Percentiles rank a stretch among this genome's conserved stretches.
phyloP scores from a whole-genome alignment of 2,329 filamentous ascomycete species.

The Remersonia thermophila region DNA sequence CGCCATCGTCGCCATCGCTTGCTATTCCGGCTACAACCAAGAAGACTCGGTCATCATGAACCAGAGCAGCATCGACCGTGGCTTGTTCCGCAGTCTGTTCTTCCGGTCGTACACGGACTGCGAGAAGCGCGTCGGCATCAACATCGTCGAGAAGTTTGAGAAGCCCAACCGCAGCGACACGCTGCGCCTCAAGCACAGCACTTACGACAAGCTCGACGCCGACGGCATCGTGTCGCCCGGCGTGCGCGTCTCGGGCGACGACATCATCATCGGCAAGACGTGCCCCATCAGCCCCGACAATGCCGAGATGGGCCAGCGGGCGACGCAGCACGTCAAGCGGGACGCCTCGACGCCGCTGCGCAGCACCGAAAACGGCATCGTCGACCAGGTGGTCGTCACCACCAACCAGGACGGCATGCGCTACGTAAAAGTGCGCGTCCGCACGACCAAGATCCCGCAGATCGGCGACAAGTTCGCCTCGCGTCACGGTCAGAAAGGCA shows the following conservation, averaged over 20 bases:
- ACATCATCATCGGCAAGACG: constrained; percentile 98
- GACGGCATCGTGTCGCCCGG: constrained; percentile 92
- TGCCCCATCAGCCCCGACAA: constrained; percentile 86
- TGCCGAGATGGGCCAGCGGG: constrained; percentile 86
- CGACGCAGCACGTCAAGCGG: constrained; percentile 78
- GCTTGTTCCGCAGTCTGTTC: constrained; percentile 93
- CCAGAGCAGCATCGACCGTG: constrained; percentile 95
- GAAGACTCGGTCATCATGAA: constrained; percentile 99
- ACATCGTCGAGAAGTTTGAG: constrained; percentile 86
- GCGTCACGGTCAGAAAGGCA: constrained; percentile 97
- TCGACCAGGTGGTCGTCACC: constrained; percentile 85
- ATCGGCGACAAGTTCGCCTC: constrained; percentile 99
- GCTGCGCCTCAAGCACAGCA: constrained; percentile 82
- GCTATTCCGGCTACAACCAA: constrained; percentile 98
- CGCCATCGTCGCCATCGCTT: constrained; percentile 93
- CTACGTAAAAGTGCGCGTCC: constrained; percentile 93
- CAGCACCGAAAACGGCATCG: constrained; percentile 92
- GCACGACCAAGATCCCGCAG: constrained; percentile 95
- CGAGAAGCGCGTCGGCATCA: constrained; percentile 91
- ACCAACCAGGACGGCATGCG: constrained; percentile 90
- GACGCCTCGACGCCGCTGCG: constrained; percentile 91
- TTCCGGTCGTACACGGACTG: constrained; percentile 96
- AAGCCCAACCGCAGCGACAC: constrained; percentile 85
- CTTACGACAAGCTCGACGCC: constrained; percentile 94
- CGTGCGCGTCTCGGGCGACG: constrained; percentile 88